Percentiles rank a stretch among this genome's conserved stretches.
Evolutionary conservation across 805 yeast species (phyloP).

Genomic region (Blastobotrys peoriensis): DNA sequence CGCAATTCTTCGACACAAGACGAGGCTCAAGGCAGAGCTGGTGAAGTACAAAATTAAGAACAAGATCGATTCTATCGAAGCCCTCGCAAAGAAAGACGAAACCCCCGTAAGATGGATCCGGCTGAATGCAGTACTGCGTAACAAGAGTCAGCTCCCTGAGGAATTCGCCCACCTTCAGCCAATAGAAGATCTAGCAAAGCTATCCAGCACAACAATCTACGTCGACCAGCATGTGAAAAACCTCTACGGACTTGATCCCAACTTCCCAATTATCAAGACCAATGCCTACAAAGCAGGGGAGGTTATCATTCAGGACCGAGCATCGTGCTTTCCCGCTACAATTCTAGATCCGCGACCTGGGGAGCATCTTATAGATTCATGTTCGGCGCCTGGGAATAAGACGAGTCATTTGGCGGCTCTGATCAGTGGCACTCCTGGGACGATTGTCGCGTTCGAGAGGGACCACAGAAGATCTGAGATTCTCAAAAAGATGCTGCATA

Average conservation of each 20-base stretch:
- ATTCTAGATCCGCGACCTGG: constrained; percentile 61
- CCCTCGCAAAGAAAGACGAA: constrained; percentile 32
- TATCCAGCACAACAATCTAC: constrained; percentile 42
- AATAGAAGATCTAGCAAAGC: constrained; percentile 35
- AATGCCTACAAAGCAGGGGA: constrained; percentile 68
- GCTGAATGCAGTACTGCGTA: constrained; percentile 54
- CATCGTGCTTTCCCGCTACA: constrained; percentile 93
- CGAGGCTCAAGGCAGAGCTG: constrained; percentile 76
- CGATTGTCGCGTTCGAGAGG: constrained; percentile 80
- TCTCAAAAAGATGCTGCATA: constrained; percentile 67
- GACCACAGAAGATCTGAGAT: constrained; percentile 67
- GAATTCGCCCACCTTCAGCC: constrained; percentile 41
- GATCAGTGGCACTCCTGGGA: constrained; percentile 32
- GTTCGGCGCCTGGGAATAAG: constrained; percentile 98
- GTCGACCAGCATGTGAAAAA: constrained; percentile 69
- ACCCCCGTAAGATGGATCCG: constrained; percentile 45
- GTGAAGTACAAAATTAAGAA: constrained; percentile 69
- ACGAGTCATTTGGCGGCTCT: constrained; percentile 86
- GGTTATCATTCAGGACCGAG: constrained; percentile 89
- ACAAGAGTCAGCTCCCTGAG: constrained; percentile 29
- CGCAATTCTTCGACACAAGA: constrained; percentile 67
- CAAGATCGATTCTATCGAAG: constrained; percentile 52
- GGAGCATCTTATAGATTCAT: constrained; percentile 75
- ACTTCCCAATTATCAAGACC: constrained; percentile 61
- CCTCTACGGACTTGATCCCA: constrained; percentile 77